phyloP scores from a whole-genome alignment of 2,329 filamentous ascomycete species.

The Colletotrichum sp. region DNA sequence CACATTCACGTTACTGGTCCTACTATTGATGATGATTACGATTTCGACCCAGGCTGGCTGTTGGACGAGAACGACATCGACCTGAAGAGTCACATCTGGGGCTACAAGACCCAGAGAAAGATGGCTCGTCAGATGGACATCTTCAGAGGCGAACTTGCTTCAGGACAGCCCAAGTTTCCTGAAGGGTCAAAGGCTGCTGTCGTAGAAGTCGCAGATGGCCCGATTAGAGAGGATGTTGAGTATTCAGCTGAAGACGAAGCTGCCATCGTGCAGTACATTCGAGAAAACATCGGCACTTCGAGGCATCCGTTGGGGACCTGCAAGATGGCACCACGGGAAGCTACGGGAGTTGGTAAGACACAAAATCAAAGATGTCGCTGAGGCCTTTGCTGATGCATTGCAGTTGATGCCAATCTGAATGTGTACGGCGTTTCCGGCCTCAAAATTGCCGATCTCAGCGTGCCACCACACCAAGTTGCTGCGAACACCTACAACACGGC shows the following conservation, averaged over 20 bases:
- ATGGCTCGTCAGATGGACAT: conserved; percentile 61
- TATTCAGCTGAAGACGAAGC: conserved; percentile 57
- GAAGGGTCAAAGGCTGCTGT: conserved; percentile 44
- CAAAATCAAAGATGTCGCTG: neutral
- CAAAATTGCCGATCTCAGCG: conserved; percentile 45
- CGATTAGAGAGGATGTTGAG: conserved; percentile 36
- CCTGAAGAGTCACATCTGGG: conserved; percentile 65
- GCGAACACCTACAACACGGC: conserved; percentile 56
- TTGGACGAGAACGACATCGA: conserved; percentile 55
- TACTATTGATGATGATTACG: conserved; percentile 39
- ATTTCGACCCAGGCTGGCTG: conserved; percentile 59
- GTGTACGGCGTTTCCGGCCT: conserved; percentile 47
- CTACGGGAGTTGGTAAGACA: conserved; percentile 28
- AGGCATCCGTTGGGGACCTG: conserved; percentile 53
- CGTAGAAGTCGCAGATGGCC: neutral
- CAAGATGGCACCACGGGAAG: conserved; percentile 46
- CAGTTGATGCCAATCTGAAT: conserved; percentile 42
- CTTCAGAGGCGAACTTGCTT: conserved; percentile 52
- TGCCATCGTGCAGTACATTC: conserved; percentile 49
- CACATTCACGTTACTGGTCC: conserved; percentile 56
- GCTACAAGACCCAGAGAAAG: conserved; percentile 68
- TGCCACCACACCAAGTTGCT: conserved; percentile 43
- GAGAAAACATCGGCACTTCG: conserved; percentile 43
- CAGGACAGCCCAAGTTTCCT: conserved; percentile 49
- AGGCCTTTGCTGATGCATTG: neutral